Evolutionary conservation across 1,284 basidiomycete species (phyloP).

Genomic region (Rugosomyces carneus): DNA sequence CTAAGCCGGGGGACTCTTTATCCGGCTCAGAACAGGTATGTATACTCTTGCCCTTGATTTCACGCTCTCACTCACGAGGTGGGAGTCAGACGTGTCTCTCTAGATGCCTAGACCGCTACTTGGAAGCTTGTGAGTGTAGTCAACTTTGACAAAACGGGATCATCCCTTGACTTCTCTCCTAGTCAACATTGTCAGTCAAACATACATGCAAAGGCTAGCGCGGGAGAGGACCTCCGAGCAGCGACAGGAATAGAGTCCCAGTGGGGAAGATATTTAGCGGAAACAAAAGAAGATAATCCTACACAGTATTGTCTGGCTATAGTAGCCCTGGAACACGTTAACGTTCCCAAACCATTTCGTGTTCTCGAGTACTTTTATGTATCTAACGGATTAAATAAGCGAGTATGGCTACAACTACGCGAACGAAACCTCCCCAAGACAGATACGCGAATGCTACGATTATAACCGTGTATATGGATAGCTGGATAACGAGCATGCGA

Average conservation of each 20-base stretch:
- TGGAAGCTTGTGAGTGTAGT: conserved; percentile 71
- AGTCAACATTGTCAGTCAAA: conserved; percentile 73
- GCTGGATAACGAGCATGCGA: neutral
- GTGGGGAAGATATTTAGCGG: no score
- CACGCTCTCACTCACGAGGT: neutral
- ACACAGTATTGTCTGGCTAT: no score
- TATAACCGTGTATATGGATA: conserved; percentile 4
- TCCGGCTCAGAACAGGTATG: conserved; percentile 68
- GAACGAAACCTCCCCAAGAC: conserved; percentile 8
- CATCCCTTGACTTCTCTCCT: neutral
- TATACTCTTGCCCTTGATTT: neutral
- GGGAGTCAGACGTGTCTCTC: conserved; percentile 59
- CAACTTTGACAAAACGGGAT: neutral
- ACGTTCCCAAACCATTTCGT: no score
- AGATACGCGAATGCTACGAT: conserved; percentile 10
- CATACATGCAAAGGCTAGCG: conserved; percentile 55
- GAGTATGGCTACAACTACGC: conserved; percentile 12
- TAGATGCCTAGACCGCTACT: conserved; percentile 73
- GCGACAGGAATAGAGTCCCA: conserved; percentile 13
- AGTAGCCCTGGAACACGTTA: no score
- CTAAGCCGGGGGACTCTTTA: conserved; percentile 69
- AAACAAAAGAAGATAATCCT: no score
- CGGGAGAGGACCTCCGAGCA: conserved; percentile 39
- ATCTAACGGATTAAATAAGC: conserved; percentile 4
- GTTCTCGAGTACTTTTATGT: no score